Conservation (phyloP, 2,329 filamentous ascomycete genomes). For the Rhexocercosporidium sp. region DNA sequence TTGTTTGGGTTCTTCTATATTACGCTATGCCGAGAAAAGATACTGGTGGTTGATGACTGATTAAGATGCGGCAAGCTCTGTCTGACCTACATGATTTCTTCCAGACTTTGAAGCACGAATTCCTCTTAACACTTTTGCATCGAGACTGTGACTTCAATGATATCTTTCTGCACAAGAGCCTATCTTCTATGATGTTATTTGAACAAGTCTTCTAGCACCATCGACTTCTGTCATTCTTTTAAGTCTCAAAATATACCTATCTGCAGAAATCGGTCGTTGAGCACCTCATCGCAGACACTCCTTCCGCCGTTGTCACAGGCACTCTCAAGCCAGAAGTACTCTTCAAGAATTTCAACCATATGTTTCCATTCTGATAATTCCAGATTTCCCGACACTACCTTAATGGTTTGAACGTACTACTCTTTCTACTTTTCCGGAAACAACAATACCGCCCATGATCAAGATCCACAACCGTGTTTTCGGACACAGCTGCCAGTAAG, state of each 20-base stretch:
- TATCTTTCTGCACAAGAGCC: too few species aligned
- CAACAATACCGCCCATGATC: conserved; percentile 17
- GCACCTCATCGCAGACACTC: conserved; percentile 19
- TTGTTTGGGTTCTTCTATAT: background rate
- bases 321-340: conserved; percentile 20
- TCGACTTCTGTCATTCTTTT: too few species aligned
- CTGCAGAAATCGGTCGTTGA: background rate
- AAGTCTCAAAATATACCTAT: too few species aligned
- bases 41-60: background rate
- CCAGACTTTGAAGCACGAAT: background rate
- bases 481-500: conserved; percentile 10
- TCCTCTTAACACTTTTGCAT: background rate
- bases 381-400: conserved; percentile 11
- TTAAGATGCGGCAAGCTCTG: background rate
- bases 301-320: conserved; percentile 17
- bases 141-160: too few species aligned
- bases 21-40: too few species aligned
- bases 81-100: background rate
- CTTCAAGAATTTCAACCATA: conserved; percentile 1
- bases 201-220: too few species aligned
- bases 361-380: conserved; percentile 13
- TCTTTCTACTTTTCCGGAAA: conserved; percentile 8
- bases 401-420: conserved; percentile 17
- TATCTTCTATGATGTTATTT: too few species aligned
- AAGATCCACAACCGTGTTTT: conserved; percentile 21